These are phyloP conservation scores for Tephrocybe sp. DNA, from an alignment of 768 basidiomycete species.

Conservation along the genomic window DNA sequence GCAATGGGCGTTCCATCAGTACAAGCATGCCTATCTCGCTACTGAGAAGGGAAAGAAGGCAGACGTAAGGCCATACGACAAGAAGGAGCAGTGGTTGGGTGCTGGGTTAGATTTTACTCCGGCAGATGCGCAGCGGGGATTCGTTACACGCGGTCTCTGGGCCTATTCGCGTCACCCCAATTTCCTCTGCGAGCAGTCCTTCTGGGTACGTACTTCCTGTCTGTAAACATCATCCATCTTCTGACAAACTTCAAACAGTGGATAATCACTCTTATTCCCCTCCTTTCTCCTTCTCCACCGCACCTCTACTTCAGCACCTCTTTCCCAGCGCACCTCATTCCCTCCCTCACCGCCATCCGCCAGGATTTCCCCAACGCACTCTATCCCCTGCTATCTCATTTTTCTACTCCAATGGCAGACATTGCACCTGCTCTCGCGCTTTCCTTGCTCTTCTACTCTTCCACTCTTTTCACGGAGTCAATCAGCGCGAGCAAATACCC, in stretches of 20 bases:
- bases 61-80: constrained; percentile 36
- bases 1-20: constrained; percentile 81
- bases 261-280: constrained; percentile 66
- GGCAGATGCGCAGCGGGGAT: constrained; percentile 74
- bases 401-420: constrained; percentile 22
- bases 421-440: constrained; percentile 60
- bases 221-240: not conserved
- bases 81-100: constrained; percentile 57
- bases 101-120: constrained; percentile 65
- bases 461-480: constrained; percentile 77
- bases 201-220: constrained; percentile 59
- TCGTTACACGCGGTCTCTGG: constrained; percentile 84
- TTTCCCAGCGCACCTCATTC: constrained; percentile 12
- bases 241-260: constrained; percentile 36
- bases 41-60: constrained; percentile 26
- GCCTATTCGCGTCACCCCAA: constrained; percentile 89
- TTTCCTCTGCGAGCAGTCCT: constrained; percentile 84
- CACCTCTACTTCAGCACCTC: constrained; percentile 15
- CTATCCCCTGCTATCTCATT: constrained; percentile 24
- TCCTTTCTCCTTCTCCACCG: constrained; percentile 41
- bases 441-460: constrained; percentile 70
- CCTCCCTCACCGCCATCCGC: constrained; percentile 15
- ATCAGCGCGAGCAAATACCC: constrained; percentile 79
- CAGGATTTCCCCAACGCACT: constrained; percentile 16
- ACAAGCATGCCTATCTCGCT: constrained; percentile 55